Conservation (phyloP, 176 grass and related monocot genomes). For the Musa beccarii region DNA sequence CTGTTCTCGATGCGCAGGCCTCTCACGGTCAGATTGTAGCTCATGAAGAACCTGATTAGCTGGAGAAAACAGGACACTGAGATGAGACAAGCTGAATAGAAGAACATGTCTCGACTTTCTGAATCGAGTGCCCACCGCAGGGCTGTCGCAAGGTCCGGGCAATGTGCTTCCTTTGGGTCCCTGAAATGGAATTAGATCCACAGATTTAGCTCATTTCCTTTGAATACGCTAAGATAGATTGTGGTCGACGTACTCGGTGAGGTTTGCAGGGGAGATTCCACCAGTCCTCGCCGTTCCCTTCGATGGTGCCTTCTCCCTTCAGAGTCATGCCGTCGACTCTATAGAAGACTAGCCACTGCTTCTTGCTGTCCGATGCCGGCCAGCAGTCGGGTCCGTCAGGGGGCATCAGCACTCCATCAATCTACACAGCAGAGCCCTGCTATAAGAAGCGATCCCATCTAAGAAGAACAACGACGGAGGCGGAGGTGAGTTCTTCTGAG, state of each 20-base stretch:
- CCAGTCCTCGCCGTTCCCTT: conserved; percentile 79
- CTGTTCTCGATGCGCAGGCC: conserved; percentile 61
- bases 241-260: conserved; percentile 40
- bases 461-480: neutral
- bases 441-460: neutral
- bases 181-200: conserved; percentile 21
- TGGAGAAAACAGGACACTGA: conserved; percentile 18
- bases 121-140: conserved; percentile 29
- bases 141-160: conserved; percentile 69
- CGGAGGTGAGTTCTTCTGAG: neutral
- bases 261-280: conserved; percentile 85
- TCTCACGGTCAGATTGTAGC: conserved; percentile 40
- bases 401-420: conserved; percentile 64
- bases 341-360: conserved; percentile 67
- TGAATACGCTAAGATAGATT: neutral
- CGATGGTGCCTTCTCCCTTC: conserved; percentile 47
- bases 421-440: conserved; percentile 8
- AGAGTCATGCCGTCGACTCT: conserved; percentile 48
- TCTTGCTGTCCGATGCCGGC: conserved; percentile 43
- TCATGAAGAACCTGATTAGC: conserved; percentile 53
- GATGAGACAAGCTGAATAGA: neutral
- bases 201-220: neutral
- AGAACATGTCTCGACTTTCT: neutral
- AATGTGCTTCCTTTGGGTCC: conserved; percentile 71
- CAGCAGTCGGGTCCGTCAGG: conserved; percentile 54